Base-by-base conservation (phyloP, 768 basidiomycete genomes). In the Hygrophoropsis aurantiaca region DNA sequence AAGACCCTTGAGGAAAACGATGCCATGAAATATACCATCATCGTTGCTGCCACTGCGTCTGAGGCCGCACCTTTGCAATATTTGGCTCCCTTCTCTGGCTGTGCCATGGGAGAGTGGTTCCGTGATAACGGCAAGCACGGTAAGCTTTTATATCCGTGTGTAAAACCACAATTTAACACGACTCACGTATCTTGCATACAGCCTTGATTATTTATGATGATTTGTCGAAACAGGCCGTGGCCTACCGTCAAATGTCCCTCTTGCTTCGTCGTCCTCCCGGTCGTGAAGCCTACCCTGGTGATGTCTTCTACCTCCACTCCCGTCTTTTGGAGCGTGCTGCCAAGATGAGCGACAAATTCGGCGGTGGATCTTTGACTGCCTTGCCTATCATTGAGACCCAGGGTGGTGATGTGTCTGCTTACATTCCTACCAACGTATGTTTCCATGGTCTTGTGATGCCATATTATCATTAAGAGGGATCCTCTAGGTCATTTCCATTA, bases 71-170 rank as follows among this genome's bases (percentile, higher is more conserved):
- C 97, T 58, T 81, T 99, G 47, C 97, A 99, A 70, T 99, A 97
- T 77, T 90, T 99, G 61, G 97, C 97, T 62, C 97, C 97, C 58
- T 99, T 99, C 92, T 95, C 97, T 58, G 97, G 97, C 55, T 95
- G 93, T 74, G 97, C 97, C 63, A 99, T 99, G 94, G 97, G 97
- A 70, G 97, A 99, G 77, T 99, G 95, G 95, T 99, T 99, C 97
- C 90, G 93, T 75, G 97, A 99, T 77, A 99, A 99, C 71, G 95
- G 94, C 78, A 97, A 95, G 78, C 97, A 99, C 73, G 94, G 88
- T 88, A 61, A 45, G 84, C 39, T n/a, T 11, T 13, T 39, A 40
- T 18, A 11, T 11, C 26, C 42, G 16, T 19, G 6, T 19, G 34
- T 2, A 19, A n/a, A n/a, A 11, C 37, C 42, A 40, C 46, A 25